Conservation (phyloP, 441 rosid species). For the Oxalis stricta region DNA sequence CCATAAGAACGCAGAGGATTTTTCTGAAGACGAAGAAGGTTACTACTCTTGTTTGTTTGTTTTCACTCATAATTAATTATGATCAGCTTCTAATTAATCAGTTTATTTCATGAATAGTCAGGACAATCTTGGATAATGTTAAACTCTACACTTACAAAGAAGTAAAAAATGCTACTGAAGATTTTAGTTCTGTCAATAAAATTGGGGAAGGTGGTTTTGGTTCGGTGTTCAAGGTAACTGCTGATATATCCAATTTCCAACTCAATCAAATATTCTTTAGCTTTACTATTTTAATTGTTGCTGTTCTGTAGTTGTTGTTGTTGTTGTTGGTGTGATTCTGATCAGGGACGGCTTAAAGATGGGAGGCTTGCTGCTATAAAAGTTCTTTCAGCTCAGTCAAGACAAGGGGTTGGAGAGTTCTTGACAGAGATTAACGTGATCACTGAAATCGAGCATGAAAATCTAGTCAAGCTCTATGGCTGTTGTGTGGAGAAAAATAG, state of each 20-base stretch:
- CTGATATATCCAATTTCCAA: conserved; percentile 3
- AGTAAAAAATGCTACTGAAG: conserved; percentile 53
- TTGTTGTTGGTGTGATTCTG: conserved; percentile 18
- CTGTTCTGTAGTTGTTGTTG: conserved; percentile 3
- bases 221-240: conserved; percentile 65
- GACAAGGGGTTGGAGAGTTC: conserved; percentile 66
- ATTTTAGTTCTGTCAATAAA: conserved; percentile 45
- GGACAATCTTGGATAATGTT: conserved; percentile 30
- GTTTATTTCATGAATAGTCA: conserved; percentile 18
- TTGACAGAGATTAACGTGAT: conserved; percentile 78
- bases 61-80: no score
- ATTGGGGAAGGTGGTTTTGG: conserved; percentile 97
- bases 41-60: no score
- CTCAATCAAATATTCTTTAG: background rate
- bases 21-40: conserved; percentile 51
- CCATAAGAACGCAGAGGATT: conserved; percentile 11
- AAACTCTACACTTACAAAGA: conserved; percentile 50
- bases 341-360: conserved; percentile 74
- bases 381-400: conserved; percentile 83
- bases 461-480: conserved; percentile 79
- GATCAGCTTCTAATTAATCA: conserved; percentile 2
- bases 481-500: conserved; percentile 71
- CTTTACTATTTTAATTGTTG: background rate
- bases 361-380: conserved; percentile 76
- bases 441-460: conserved; percentile 72